Evolutionary conservation across 441 rosid species (phyloP).

Genomic region (Populus hybrid): DNA sequence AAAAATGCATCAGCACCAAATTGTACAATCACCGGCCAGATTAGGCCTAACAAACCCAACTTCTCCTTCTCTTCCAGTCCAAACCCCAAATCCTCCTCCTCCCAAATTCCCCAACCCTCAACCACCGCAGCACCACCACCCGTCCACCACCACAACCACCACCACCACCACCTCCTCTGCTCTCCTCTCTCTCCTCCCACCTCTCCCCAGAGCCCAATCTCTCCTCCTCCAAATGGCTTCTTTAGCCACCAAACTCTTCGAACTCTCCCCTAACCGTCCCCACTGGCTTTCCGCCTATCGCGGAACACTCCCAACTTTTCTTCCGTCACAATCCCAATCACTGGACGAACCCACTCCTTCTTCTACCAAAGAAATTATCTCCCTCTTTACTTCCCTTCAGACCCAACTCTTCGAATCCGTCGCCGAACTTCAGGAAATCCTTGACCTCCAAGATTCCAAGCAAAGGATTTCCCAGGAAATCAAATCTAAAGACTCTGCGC

Average conservation of each 20-base stretch:
- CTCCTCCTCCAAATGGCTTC: slow-evolving; percentile 90
- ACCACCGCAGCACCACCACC: slow-evolving; percentile 22
- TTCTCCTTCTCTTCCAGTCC: slow-evolving; percentile 53
- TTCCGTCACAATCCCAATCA: slow-evolving; percentile 52
- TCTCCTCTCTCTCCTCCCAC: slow-evolving; percentile 80
- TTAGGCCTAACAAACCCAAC: slow-evolving; percentile 70
- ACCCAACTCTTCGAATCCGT: slow-evolving; percentile 89
- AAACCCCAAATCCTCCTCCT: slow-evolving; percentile 49
- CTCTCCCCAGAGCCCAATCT: slow-evolving; percentile 74
- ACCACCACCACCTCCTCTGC: slow-evolving; percentile 55
- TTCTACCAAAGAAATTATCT: slow-evolving; percentile 56
- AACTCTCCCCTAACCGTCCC: slow-evolving; percentile 67
- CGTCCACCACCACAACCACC: slow-evolving; percentile 19
- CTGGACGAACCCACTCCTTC: slow-evolving; percentile 51
- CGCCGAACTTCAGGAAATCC: slow-evolving; percentile 84
- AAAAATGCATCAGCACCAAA: slow-evolving; percentile 72
- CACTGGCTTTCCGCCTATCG: slow-evolving; percentile 77
- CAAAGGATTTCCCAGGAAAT: slow-evolving; percentile 60
- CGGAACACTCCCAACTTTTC: slow-evolving; percentile 64
- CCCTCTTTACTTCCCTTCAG: slow-evolving; percentile 67
- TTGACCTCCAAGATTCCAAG: slow-evolving; percentile 78
- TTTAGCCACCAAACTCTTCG: slow-evolving; percentile 62
- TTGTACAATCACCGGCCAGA: slow-evolving; percentile 86
- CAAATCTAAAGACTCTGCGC: slow-evolving; percentile 46
- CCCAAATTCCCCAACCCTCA: slow-evolving; percentile 48